A percentile compares a stretch with the other conserved stretches of the same genome.
phyloP scores from a whole-genome alignment of 345 rosid species.

The Brassica incana region DNA sequence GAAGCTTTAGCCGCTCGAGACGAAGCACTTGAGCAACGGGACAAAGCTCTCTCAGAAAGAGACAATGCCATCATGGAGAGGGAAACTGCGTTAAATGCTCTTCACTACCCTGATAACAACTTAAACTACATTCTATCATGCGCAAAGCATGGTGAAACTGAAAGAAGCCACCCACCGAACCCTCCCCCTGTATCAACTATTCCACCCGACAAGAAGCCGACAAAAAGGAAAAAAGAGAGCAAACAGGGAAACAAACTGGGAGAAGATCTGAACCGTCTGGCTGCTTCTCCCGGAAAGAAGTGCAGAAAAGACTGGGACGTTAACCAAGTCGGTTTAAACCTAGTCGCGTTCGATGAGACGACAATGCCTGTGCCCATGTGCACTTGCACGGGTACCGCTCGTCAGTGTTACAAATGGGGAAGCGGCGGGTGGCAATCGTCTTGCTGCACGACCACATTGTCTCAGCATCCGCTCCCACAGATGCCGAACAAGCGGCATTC shows the following conservation, averaged over 20 bases:
- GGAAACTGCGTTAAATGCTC: conserved; percentile 70
- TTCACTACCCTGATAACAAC: conserved; percentile 58
- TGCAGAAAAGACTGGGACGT: conserved; percentile 67
- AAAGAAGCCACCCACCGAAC: conserved; percentile 47
- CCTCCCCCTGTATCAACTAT: conserved; percentile 59
- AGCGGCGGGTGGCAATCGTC: conserved; percentile 98
- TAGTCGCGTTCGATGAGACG: conserved; percentile 59
- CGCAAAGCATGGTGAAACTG: conserved; percentile 50
- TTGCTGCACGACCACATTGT: conserved; percentile 86
- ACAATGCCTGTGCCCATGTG: conserved; percentile 83
- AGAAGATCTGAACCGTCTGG: conserved; percentile 60
- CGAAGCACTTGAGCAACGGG: conserved; percentile 78
- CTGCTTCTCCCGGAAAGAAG: conserved; percentile 55
- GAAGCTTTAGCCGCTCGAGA: conserved; percentile 79
- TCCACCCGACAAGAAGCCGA: conserved; percentile 26
- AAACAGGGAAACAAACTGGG: conserved; percentile 52
- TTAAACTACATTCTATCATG: conserved; percentile 46
- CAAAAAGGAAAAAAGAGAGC: conserved; percentile 59
- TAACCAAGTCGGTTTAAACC: conserved; percentile 62
- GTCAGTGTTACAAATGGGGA: conserved; percentile 96
- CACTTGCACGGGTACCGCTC: conserved; percentile 82
- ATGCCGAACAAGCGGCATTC: conserved; percentile 89
- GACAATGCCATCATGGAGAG: conserved; percentile 83
- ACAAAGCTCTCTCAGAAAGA: conserved; percentile 72
- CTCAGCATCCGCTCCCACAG: conserved; percentile 81